phyloP scores from a whole-genome alignment of 257 asterid genomes.

The Capsicum pubescens region DNA sequence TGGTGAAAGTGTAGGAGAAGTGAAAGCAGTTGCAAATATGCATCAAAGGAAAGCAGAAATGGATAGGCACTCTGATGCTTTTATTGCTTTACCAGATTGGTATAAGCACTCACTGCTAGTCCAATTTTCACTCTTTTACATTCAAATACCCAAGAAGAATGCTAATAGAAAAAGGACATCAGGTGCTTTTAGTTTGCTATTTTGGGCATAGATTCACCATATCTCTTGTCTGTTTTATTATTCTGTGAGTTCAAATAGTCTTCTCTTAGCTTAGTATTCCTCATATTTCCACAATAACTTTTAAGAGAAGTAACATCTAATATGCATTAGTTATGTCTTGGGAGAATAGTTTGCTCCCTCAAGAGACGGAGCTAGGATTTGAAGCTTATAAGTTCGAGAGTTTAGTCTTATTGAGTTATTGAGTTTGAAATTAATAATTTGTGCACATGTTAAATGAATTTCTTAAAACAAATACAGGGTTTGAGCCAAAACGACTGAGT shows the following conservation, averaged over 20 bases:
- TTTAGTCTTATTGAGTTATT: not conserved
- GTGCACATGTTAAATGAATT: too few relatives aligned
- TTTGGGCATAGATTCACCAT: conserved; percentile 29
- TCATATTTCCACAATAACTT: not conserved
- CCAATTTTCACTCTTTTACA: too few relatives aligned
- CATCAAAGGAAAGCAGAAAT: too few relatives aligned
- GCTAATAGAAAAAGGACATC: too few relatives aligned
- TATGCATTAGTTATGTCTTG: not conserved
- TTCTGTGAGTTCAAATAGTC: not conserved
- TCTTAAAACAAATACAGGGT: too few relatives aligned
- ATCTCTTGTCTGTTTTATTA: conserved; percentile 27
- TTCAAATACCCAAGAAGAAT: too few relatives aligned
- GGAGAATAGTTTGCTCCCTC: not conserved
- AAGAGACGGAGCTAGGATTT: not conserved
- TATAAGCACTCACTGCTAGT: too few relatives aligned
- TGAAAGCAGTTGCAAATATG: too few relatives aligned
- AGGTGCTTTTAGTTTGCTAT: not conserved
- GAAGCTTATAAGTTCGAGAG: not conserved
- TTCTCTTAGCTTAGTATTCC: not conserved
- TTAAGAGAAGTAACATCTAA: not conserved
- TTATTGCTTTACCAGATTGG: too few relatives aligned
- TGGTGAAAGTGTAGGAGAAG: too few relatives aligned
- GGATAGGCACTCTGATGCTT: too few relatives aligned
- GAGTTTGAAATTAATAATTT: not conserved
- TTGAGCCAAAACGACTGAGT: not conserved